Evolutionary conservation across 495 filamentous ascomycete genomes (phyloP).

Genomic region (Aspergillus funiculosus): DNA sequence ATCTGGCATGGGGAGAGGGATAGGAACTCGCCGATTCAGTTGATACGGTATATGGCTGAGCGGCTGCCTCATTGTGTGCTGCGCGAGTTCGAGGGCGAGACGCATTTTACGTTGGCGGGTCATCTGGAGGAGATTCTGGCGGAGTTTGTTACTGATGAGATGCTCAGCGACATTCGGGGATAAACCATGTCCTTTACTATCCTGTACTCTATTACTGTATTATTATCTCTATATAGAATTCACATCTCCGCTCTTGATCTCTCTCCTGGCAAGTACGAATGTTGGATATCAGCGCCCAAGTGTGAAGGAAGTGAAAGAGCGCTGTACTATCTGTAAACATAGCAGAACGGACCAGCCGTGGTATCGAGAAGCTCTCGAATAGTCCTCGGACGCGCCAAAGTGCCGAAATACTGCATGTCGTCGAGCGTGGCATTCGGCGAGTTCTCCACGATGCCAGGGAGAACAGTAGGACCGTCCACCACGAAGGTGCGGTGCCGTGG

Average conservation of each 20-base stretch:
- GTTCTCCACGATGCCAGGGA: conserved; percentile 4
- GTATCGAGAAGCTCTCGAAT: conserved; percentile 33
- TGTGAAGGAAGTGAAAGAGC: neutral
- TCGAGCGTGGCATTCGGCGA: conserved; percentile 13
- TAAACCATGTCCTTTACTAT: neutral
- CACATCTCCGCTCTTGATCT: neutral
- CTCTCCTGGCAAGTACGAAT: no score
- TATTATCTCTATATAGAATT: neutral
- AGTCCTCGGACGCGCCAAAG: conserved; percentile 16
- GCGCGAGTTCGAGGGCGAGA: neutral
- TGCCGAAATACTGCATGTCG: conserved; percentile 8
- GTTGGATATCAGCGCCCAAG: neutral
- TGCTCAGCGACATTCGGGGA: neutral
- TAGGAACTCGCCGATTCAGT: conserved; percentile 23
- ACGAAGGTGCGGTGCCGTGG: conserved; percentile 16
- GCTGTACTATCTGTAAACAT: conserved; percentile 31
- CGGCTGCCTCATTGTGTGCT: conserved; percentile 13
- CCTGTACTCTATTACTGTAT: neutral
- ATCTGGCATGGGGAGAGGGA: conserved; percentile 35
- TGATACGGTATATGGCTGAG: conserved; percentile 18
- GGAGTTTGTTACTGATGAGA: neutral
- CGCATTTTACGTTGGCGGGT: neutral
- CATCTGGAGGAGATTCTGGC: neutral
- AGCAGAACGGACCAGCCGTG: conserved; percentile 43
- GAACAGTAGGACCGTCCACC: conserved; percentile 11